Percentiles rank a stretch among this genome's conserved stretches.
Evolutionary conservation across 2,329 filamentous ascomycete species (phyloP).

Genomic region (Hypoxylon sp.): DNA sequence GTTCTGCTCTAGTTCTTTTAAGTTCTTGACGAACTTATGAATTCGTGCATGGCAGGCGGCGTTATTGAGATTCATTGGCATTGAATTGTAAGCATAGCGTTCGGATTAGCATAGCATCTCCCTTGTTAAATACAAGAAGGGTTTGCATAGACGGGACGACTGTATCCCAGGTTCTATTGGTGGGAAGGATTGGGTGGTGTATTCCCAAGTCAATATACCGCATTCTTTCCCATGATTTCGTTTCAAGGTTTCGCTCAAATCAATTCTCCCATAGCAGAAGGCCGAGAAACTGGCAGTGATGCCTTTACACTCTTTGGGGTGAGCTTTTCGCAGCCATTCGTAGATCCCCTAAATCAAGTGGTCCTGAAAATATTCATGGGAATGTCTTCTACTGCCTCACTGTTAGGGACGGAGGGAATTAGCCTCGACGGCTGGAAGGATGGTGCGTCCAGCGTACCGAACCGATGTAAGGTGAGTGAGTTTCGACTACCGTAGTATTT

Average conservation of each 20-base stretch:
- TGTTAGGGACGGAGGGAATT: neutral
- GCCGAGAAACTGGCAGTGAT: neutral
- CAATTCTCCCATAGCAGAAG: no score
- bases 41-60: neutral
- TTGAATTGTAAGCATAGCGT: conserved; percentile 6
- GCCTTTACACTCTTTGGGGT: neutral
- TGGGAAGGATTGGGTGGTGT: neutral
- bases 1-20: no score
- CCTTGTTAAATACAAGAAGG: neutral
- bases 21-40: neutral
- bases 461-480: neutral
- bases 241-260: neutral
- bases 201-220: neutral
- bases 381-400: neutral
- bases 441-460: neutral
- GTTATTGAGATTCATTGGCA: neutral
- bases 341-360: neutral
- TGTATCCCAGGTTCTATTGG: neutral
- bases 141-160: neutral
- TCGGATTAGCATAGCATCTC: neutral
- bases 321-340: neutral
- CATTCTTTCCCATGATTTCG: neutral
- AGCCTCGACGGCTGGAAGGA: neutral
- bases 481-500: neutral
- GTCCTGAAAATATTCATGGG: neutral